Conservation (phyloP, 1,139 yeast genomes). For the Spencermartinsiella ligniputridi region DNA sequence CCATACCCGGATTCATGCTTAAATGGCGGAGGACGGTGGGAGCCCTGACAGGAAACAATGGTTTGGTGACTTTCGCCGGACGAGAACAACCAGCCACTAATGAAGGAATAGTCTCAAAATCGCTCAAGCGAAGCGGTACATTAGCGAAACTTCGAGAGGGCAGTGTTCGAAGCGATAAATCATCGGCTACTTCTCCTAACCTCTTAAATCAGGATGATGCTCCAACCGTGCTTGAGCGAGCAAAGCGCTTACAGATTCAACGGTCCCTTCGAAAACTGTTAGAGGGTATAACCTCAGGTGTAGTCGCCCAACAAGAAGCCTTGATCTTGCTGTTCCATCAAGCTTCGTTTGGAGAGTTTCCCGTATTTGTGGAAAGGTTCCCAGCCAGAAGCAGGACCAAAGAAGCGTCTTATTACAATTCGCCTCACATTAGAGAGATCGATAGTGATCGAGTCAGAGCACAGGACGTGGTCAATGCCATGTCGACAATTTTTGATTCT, state of each 20-base stretch:
- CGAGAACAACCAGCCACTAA: conserved; percentile 6
- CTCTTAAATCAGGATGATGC: conserved; percentile 8
- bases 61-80: conserved; percentile 20
- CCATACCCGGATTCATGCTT: conserved; percentile 29
- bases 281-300: conserved; percentile 36
- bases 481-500: conserved; percentile 55
- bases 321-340: conserved; percentile 63
- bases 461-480: conserved; percentile 47
- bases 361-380: conserved; percentile 42
- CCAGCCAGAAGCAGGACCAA: conserved; percentile 35
- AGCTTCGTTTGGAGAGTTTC: conserved; percentile 48
- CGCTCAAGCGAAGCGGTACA: conserved; percentile 31
- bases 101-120: conserved; percentile 17
- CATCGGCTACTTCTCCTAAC: neutral
- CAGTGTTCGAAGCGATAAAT: conserved; percentile 1
- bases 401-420: conserved; percentile 28
- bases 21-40: conserved; percentile 27
- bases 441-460: conserved; percentile 54
- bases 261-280: conserved; percentile 24
- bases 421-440: conserved; percentile 33
- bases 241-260: conserved; percentile 21
- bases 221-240: conserved; percentile 19
- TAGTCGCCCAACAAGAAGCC: conserved; percentile 63
- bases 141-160: conserved; percentile 24
- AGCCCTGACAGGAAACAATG: conserved; percentile 16